Conservation (phyloP, 1,284 basidiomycete genomes). For the Trichosporon sp. region DNA sequence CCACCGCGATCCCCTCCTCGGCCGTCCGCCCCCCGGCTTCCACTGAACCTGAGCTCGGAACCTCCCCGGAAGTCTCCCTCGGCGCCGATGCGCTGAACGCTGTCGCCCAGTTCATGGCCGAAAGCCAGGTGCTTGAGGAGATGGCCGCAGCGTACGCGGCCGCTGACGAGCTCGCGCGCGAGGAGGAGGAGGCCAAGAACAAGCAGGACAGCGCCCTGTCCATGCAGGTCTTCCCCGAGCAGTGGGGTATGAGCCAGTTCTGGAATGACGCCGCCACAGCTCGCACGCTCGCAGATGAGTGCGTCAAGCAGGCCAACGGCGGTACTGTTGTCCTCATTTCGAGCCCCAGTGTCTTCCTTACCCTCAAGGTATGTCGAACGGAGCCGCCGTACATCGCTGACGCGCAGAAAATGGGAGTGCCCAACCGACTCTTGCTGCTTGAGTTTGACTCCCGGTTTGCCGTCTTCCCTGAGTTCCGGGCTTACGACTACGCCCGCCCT, state of each 20-base stretch:
- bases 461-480: constrained; percentile 15
- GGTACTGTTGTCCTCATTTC: constrained; percentile 12
- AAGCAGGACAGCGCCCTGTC: not conserved
- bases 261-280: constrained; percentile 16
- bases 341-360: constrained; percentile 9
- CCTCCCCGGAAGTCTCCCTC: not conserved
- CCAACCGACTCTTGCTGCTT: constrained; percentile 16
- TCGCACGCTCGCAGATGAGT: constrained; percentile 6
- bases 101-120: not conserved
- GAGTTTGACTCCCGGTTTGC: constrained; percentile 17
- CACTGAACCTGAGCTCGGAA: not conserved
- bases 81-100: not conserved
- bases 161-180: not conserved
- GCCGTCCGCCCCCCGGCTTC: not conserved
- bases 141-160: not conserved
- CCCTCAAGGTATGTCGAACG: constrained; percentile 10
- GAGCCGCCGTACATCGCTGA: not conserved
- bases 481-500: constrained; percentile 14
- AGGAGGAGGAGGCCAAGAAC: not conserved
- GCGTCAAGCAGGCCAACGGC: constrained; percentile 3
- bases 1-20: not conserved
- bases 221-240: constrained; percentile 15
- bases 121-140: not conserved
- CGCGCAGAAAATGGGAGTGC: constrained; percentile 11
- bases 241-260: constrained; percentile 20